Base-by-base conservation (phyloP, 2,329 filamentous ascomycete species). In the Verticillium longisporum region DNA sequence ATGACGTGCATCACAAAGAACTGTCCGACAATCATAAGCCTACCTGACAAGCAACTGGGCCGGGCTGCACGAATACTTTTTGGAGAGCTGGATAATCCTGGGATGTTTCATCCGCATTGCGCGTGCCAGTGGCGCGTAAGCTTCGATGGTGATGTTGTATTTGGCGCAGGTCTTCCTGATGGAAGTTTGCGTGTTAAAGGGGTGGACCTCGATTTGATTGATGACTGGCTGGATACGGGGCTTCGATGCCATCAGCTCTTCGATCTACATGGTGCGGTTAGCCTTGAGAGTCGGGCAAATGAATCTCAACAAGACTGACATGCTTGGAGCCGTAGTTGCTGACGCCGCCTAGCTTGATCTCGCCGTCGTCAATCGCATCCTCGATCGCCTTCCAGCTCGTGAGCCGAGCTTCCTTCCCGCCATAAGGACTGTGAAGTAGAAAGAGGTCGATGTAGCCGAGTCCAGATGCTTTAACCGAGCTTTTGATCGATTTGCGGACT, bases 171-270 rank as follows among this genome's bases (percentile, higher is more conserved):
- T 87, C 13, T 82, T 79, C 0, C 85, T 82, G 64, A 95, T 92
- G 41, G 81, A 79, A 0, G 78, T 80, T 59, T 88, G 84, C 1
- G 89, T 92, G 71, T 93, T 91, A 82, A 94, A 95, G 0, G 90
- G 90, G 64, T 94, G 90, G 1, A 93, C 83, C 72, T 94, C 89
- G 67, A 93, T 88, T 75, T 95, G 91, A 68, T 94, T 94, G 58
- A 94, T 84, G 1, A 86, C 83, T 0, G 91, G 90, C 10, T 77
- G 72, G 55, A 90, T 81, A 0, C 80, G 79, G 0, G 88, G 87
- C 11, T 83, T 83, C 0, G 81, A 82, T 2, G 80, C 79, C 68
- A 91, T 81, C 57, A 92, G 76, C 70, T 92, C 89, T 64, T 90
- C 82, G 58, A 92, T 80, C 83, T 88, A 64, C 2, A 1, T 7